Percentiles rank a stretch among this genome's conserved stretches.
phyloP scores from a whole-genome alignment of 768 basidiomycete genomes.

The Fistulinella prunicolor region DNA sequence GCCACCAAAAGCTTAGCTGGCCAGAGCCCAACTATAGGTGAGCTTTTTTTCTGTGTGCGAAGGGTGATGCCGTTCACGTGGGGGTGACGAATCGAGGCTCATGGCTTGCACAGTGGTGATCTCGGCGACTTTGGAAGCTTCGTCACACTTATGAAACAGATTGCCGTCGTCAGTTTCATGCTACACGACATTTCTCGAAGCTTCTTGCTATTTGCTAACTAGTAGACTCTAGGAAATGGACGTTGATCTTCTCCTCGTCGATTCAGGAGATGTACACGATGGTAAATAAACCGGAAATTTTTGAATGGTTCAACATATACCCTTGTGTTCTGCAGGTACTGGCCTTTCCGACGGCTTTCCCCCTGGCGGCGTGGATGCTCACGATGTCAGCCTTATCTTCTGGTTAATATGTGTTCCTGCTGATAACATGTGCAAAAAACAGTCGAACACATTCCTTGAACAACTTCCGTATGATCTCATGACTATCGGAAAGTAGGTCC shows the following conservation, averaged over 20 bases:
- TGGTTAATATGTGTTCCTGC: not conserved
- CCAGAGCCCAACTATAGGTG: conserved; percentile 77
- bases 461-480: conserved; percentile 79
- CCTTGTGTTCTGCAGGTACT: conserved; percentile 46
- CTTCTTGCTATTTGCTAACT: too few species aligned
- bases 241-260: conserved; percentile 80
- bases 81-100: not conserved
- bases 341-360: conserved; percentile 78
- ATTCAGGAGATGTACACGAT: conserved; percentile 78
- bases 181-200: too few species aligned
- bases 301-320: not conserved
- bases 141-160: conserved; percentile 73
- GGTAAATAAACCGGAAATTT: conserved; percentile 31
- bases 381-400: conserved; percentile 48
- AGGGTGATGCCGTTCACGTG: not conserved
- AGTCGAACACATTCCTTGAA: conserved; percentile 75
- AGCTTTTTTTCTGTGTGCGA: conserved; percentile 9
- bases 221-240: conserved; percentile 48
- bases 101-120: conserved; percentile 41
- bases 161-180: conserved; percentile 49
- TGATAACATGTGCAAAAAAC: not conserved
- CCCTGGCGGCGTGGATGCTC: conserved; percentile 65
- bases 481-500: conserved; percentile 78
- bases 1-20: conserved; percentile 71
- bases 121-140: conserved; percentile 89